Percentiles rank a stretch among this genome's conserved stretches.
These are phyloP conservation scores for Pestalotiopsis sp. DNA, from an alignment of 2,329 filamentous ascomycete species.

Conservation along the genomic window DNA sequence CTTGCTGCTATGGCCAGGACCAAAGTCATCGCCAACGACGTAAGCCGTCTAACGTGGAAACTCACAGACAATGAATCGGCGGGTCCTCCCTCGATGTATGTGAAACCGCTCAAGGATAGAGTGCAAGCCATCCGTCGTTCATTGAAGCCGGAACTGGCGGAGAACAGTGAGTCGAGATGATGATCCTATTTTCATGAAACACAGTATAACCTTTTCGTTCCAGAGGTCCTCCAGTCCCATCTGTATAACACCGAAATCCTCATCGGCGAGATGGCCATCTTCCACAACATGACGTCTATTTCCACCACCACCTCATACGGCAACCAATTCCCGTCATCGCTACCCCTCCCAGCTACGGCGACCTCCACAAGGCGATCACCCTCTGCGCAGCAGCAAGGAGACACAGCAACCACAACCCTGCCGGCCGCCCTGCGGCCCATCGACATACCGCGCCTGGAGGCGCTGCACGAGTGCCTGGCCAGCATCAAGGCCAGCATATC, in stretches of 20 bases:
- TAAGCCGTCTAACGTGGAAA: constrained; percentile 25
- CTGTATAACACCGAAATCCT: constrained; percentile 39
- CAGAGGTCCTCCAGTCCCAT: constrained; percentile 39
- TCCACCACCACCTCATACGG: constrained; percentile 18
- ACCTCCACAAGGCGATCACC: neutral
- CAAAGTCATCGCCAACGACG: constrained; percentile 26
- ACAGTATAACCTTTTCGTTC: neutral
- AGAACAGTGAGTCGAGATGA: constrained; percentile 32
- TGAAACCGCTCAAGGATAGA: constrained; percentile 31
- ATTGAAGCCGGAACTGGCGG: constrained; percentile 24
- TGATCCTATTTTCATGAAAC: neutral
- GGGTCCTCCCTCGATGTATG: constrained; percentile 27
- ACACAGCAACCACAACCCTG: neutral
- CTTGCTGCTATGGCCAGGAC: constrained; percentile 39
- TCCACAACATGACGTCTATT: constrained; percentile 19
- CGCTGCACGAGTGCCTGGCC: constrained; percentile 24
- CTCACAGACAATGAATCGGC: constrained; percentile 20
- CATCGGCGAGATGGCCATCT: constrained; percentile 38
- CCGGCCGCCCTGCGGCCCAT: neutral
- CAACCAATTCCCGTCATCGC: neutral
- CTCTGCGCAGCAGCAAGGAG: neutral
- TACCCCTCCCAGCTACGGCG: constrained; percentile 1
- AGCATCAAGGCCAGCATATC: constrained; percentile 25
- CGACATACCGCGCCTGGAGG: constrained; percentile 24
- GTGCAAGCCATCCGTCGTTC: constrained; percentile 27